Base-by-base conservation (phyloP, 2,329 filamentous ascomycete species). In the Aspergillus sp. region DNA sequence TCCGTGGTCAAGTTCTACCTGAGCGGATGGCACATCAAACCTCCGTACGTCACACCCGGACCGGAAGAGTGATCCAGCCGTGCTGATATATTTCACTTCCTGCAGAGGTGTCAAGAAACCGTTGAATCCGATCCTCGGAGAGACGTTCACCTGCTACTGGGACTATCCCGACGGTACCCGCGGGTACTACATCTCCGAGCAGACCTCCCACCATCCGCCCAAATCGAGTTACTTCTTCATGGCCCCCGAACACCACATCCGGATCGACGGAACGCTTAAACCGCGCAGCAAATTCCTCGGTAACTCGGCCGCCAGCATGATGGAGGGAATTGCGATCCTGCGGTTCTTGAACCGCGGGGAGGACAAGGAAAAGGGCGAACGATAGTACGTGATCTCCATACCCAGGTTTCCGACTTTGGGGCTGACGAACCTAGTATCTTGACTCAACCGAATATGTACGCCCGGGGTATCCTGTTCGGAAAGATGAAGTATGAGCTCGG, bases 401-500 rank as follows among this genome's bases (percentile, higher is more conserved):
- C 45, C 12, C 45, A 18, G 1, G 14, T 18, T 6, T 47, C 16
- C 10, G 20, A 16, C 1, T 16, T 6, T 2, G 20, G n/a, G 36
- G 31, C 61, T 63, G 53, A 67, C 56, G 22, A 56, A 18, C 11
- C 16, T 67, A 96, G 91, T 77, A 91, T 96, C 71, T 79, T 98
- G 55, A 98, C 95, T 4, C 95, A 99, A 72, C 95, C 95, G 18
- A 99, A 99, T 80, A 99, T 99, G 92, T 99, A 99, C 75, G 95
- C 94, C 22, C 87, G 95, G 63, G 94, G 95, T 39, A 98, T 99
- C 61, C 82, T 99, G 9, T 97, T 99, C 71, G 95, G 95, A 52
- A 98, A 97, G 77, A 98, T 99, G 95, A 98, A 97, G 77, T 99
- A 98, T 77, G 95, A 99, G 80, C 86, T 99, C 7, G 95, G 94